Percentiles rank a stretch among this genome's conserved stretches.
Conservation (phyloP, 73 alveolate species). For the Blepharisma japonicum region DNA sequence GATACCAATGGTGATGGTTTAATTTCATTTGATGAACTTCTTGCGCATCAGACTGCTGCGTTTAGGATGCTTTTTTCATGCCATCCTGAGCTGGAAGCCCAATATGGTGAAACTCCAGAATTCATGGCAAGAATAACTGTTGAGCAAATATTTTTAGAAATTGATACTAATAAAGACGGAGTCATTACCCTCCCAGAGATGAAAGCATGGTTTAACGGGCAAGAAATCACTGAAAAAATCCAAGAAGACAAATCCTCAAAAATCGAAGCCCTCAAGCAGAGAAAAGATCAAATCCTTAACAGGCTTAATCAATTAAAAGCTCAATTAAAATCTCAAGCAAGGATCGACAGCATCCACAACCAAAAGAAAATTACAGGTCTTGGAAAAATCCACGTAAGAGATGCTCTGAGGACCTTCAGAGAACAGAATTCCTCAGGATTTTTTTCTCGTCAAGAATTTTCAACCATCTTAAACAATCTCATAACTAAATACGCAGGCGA, state of each 20-base stretch:
- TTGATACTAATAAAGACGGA: background rate
- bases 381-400: background rate
- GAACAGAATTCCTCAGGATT: background rate
- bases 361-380: constrained; percentile 1
- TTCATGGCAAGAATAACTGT: background rate
- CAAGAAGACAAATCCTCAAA: background rate
- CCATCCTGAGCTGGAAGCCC: background rate
- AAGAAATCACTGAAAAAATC: background rate
- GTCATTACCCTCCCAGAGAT: background rate
- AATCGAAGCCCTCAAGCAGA: background rate
- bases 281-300: background rate
- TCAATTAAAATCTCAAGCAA: background rate
- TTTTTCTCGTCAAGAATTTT: background rate
- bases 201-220: constrained; percentile 4
- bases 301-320: background rate
- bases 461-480: background rate
- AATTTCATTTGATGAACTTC: constrained; percentile 1
- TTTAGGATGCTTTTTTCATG: background rate
- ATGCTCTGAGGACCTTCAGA: background rate
- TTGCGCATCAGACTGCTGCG: background rate
- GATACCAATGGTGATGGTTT: background rate
- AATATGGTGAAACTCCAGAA: constrained; percentile 8
- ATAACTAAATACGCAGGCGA: background rate
- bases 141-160: background rate
- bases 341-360: background rate